Base-by-base conservation (phyloP, 441 rosid genomes). In the Pelargonium cotyledonis region DNA sequence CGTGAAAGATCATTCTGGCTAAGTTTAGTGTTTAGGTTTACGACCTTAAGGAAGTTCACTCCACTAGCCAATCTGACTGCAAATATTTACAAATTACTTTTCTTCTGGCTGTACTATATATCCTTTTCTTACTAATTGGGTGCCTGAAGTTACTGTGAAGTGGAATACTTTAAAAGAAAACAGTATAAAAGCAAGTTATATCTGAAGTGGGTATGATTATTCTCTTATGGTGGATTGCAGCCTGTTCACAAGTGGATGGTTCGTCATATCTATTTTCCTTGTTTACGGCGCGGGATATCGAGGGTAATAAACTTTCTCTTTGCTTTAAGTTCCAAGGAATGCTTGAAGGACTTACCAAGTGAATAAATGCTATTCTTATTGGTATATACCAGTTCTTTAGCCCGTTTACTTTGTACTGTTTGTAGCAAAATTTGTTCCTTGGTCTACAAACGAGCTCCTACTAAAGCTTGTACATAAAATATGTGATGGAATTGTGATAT, bases 201-300 rank as follows among this genome's bases (percentile, higher is more conserved):
- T 55, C 1, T 51, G 19, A 51, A 55, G 61, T 35, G 43, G 12
- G 35, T n/a, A 14, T 75, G 26, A 72, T 85, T 71, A 84, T 67
- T 26, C 31, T 73, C 55, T 80, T 43, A 8, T 65, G 31, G 15
- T 70, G 77, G 44, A 65, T 80, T 69, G 68, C 92, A 95, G 98
- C 98, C 98, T 70, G 99, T 92, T 84, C 99, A 95, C 75, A 92
- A 95, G 83, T 95, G 99, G 98, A 89, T 92, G 96, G 91, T 90
- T 80, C 95, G 97, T 58, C 99, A 95, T 83, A 72, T 95, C 73
- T 95, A 95, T 85, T 87, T 90, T 53, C 98, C 98, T 0, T 95
- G 92, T 80, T 75, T 95, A 76, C 86, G 97, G 68, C 79, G 74
- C 12, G 91, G 82, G 43, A 80, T 95, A 68, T 92, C 97, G 0